Conservation (phyloP, 2,329 filamentous ascomycete species). For the Aspergillus spinulosporus region DNA sequence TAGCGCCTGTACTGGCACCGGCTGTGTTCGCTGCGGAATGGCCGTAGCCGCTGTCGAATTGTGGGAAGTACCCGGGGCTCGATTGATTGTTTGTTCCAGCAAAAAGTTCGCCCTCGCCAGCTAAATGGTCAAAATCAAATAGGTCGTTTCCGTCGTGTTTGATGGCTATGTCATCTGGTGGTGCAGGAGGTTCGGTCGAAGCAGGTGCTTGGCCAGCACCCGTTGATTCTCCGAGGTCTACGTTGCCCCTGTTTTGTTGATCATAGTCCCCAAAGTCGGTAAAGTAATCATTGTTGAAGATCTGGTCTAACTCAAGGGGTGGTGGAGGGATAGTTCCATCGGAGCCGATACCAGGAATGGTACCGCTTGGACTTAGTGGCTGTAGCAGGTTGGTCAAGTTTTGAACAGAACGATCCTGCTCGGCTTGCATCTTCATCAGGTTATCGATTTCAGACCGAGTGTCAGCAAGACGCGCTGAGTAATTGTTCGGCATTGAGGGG, state of each 20-base stretch:
- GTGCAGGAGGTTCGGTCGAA: constrained; percentile 21
- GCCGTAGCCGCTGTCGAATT: constrained; percentile 33
- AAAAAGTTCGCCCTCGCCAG: constrained; percentile 36
- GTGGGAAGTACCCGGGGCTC: constrained; percentile 34
- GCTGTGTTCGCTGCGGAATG: constrained; percentile 19
- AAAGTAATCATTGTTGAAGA: constrained; percentile 60
- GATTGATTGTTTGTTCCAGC: constrained; percentile 26
- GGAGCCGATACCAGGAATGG: constrained; percentile 67
- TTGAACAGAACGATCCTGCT: constrained; percentile 75
- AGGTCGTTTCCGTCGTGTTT: constrained; percentile 40
- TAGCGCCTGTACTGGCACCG: constrained; percentile 12
- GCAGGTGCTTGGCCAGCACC: constrained; percentile 18
- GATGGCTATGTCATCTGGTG: constrained; percentile 25
- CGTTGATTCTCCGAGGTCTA: constrained; percentile 27
- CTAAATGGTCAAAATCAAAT: constrained; percentile 45
- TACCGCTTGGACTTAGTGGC: constrained; percentile 76
- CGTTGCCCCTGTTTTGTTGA: constrained; percentile 27
- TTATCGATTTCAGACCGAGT: constrained; percentile 76
- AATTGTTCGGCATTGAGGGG: constrained; percentile 55
- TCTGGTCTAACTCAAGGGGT: constrained; percentile 57
- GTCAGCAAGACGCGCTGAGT: constrained; percentile 55
- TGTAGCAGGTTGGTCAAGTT: constrained; percentile 72
- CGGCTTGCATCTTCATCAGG: constrained; percentile 73
- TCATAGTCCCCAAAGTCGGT: constrained; percentile 42
- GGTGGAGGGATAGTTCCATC: constrained; percentile 45